A percentile compares a stretch with the other conserved stretches of the same genome.
Evolutionary conservation across 2,329 filamentous ascomycete genomes (phyloP).

Genomic region (Daldinia sp.): DNA sequence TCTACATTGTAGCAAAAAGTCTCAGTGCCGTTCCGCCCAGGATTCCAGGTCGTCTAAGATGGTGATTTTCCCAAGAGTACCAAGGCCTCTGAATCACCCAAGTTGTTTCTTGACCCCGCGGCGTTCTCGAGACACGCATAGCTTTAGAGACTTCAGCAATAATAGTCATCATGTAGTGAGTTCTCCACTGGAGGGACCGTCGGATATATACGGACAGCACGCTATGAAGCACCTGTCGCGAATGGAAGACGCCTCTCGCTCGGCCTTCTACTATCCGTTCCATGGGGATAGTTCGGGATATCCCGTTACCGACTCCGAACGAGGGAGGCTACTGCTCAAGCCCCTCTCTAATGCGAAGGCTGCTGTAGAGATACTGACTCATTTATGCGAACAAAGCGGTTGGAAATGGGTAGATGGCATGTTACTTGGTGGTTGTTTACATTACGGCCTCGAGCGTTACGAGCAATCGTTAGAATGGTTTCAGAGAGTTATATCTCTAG

Average conservation of each 20-base stretch:
- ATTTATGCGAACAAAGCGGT: conserved; percentile 78
- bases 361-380: conserved; percentile 75
- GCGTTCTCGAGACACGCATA: conserved; percentile 27
- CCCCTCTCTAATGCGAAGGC: conserved; percentile 66
- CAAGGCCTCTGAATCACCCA: conserved; percentile 46
- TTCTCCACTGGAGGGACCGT: conserved; percentile 22
- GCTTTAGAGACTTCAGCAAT: conserved; percentile 25
- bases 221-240: conserved; percentile 25
- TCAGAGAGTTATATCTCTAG: conserved; percentile 65
- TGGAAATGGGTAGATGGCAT: conserved; percentile 96
- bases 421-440: conserved; percentile 86
- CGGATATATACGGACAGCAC: conserved; percentile 27
- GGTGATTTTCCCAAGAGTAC: conserved; percentile 64
- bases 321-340: conserved; percentile 46
- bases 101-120: conserved; percentile 29
- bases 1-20: conserved; percentile 67
- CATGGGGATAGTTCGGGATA: conserved; percentile 35
- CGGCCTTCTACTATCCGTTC: conserved; percentile 41
- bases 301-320: conserved; percentile 32
- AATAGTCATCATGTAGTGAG: conserved; percentile 21
- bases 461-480: conserved; percentile 80
- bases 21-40: conserved; percentile 50
- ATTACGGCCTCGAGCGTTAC: conserved; percentile 88
- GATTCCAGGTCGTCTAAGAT: conserved; percentile 55
- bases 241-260: conserved; percentile 27